Conservation (phyloP, 78 protist genomes). For the Chrysochromulina parva region DNA sequence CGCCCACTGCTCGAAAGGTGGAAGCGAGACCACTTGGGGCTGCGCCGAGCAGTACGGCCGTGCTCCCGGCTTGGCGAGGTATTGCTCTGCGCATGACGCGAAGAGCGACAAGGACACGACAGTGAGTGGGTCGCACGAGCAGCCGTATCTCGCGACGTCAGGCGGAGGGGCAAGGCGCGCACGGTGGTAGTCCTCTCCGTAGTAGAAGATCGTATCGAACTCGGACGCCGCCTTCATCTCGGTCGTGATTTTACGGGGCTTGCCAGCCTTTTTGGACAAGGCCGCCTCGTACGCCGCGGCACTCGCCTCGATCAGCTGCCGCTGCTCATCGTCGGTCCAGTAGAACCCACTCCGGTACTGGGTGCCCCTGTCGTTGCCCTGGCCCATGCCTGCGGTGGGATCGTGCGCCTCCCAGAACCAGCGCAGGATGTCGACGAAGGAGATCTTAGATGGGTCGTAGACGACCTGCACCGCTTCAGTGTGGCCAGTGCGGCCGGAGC, state of each 20-base stretch:
- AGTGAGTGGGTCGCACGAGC: too few relatives aligned
- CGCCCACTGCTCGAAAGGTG: background rate
- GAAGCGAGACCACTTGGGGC: constrained; percentile 11
- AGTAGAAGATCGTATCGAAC: background rate
- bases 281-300: background rate
- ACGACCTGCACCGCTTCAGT: constrained; percentile 12
- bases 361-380: constrained; percentile 36
- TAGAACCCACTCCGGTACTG: background rate
- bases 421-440: constrained; percentile 19
- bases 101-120: too few relatives aligned
- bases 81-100: background rate
- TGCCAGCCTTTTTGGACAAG: background rate
- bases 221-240: background rate
- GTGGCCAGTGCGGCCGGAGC: constrained; percentile 37
- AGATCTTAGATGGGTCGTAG: background rate
- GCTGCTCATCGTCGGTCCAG: constrained; percentile 18
- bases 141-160: too few relatives aligned
- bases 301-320: background rate
- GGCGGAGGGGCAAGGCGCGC: too few relatives aligned
- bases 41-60: constrained; percentile 41
- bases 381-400: constrained; percentile 10
- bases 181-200: too few relatives aligned
- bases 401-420: constrained; percentile 39
- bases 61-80: constrained; percentile 33
- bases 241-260: background rate